Evolutionary conservation across 495 filamentous ascomycete species (phyloP), one percentile per base, ranked within the genome.

Genomic region (Penicillium coprophilum): DNA sequence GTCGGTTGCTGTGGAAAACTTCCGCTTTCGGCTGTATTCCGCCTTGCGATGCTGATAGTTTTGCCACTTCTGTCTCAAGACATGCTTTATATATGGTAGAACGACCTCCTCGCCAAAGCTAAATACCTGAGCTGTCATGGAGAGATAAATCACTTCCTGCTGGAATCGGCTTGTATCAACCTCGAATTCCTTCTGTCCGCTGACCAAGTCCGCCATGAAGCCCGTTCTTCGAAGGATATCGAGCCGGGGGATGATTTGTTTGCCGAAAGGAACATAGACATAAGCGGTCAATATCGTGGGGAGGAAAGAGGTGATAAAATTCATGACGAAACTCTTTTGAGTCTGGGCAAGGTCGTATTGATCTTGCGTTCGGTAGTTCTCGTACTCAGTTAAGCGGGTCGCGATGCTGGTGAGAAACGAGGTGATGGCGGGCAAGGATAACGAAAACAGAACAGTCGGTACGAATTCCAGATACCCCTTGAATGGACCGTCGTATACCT

Each of bases 291-390:
- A 78, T 69, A 96, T 87, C 31, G 96, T 87, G 0, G 90, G 88
- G 4, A 96, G 82, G 66, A 96, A 98, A 0, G 92, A 92, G 15
- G 90, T 96, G 71, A 98, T 94, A 67, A 97, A 95, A 74, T 96
- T 96, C 67, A 98, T 81, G 15, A 97, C 83, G 64, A 98, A 97
- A 12, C 92, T 85, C 74, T 98, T 98, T 53, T 85, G 80, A 3
- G 92, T 91, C 63, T 96, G 83, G 1, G 92, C 86, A 4, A 85
- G 79, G 57, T 94, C 86, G 62, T 96, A 90, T 17, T 84, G 79
- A 55, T 90, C 89, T 24, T 85, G 77, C 0, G 91, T 96, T 60
- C 92, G 88, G 72, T 96, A 94, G 67, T 98, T 98, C 58, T 98
- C 94, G 54, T 83, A 83, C 19, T 94, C 80, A 19, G 88, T 96